Evolutionary conservation across 2,329 filamentous ascomycete genomes (phyloP).

Genomic region (Achaetomium macrosporum): DNA sequence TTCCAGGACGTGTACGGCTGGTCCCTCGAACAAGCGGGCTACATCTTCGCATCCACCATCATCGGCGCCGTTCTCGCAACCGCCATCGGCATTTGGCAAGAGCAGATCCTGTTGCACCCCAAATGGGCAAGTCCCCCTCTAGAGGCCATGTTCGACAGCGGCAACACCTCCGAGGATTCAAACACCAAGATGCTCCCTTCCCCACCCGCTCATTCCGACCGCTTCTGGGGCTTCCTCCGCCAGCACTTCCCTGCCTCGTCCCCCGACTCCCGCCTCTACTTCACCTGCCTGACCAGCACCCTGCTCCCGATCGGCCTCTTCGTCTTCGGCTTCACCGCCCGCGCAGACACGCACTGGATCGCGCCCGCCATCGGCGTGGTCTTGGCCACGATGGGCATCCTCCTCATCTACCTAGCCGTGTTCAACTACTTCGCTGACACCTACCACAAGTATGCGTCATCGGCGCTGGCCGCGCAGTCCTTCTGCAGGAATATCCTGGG

Average conservation of each 20-base stretch:
- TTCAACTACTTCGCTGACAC: conserved; percentile 92
- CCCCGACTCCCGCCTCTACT: conserved; percentile 77
- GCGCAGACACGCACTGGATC: conserved; percentile 61
- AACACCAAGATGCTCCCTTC: neutral
- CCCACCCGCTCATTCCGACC: conserved; percentile 22
- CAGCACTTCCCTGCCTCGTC: conserved; percentile 43
- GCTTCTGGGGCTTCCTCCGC: conserved; percentile 42
- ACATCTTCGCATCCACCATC: conserved; percentile 68
- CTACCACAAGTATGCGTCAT: conserved; percentile 79
- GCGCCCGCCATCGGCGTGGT: conserved; percentile 63
- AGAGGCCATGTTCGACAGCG: neutral
- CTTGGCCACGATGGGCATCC: conserved; percentile 79
- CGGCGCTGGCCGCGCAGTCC: conserved; percentile 77
- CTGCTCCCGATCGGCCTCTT: conserved; percentile 76
- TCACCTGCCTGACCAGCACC: conserved; percentile 68
- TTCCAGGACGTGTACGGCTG: conserved; percentile 65
- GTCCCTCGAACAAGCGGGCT: conserved; percentile 59
- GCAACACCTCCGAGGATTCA: conserved; percentile 23
- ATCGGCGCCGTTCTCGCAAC: conserved; percentile 62
- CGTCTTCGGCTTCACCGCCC: conserved; percentile 70
- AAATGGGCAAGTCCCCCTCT: conserved; percentile 27
- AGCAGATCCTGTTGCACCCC: conserved; percentile 52
- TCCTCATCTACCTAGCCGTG: conserved; percentile 76
- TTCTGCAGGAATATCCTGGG: conserved; percentile 82
- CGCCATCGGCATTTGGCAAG: conserved; percentile 64